A percentile compares a stretch with the other conserved stretches of the same genome.
Conservation (phyloP, 2,329 filamentous ascomycete species). For the Aspergillus versicolor region DNA sequence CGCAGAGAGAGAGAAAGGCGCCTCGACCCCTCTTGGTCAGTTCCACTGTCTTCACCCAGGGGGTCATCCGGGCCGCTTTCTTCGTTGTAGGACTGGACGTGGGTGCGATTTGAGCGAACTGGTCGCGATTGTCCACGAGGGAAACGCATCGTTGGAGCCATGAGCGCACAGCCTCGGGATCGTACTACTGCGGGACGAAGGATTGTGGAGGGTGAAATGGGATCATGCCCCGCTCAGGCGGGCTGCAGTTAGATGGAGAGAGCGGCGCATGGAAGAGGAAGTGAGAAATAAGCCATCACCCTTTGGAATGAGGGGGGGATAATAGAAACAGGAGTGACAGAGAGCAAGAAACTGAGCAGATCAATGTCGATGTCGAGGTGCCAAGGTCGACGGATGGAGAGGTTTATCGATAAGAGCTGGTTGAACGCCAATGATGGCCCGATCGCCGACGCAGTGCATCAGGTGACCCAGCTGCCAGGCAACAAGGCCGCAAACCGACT, state of each 20-base stretch:
- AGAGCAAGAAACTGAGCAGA: neutral
- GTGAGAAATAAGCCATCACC: neutral
- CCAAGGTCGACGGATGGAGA: neutral
- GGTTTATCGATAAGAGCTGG: slow-evolving; percentile 28
- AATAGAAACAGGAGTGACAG: neutral
- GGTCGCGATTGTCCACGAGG: slow-evolving; percentile 29
- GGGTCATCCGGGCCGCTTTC: slow-evolving; percentile 34
- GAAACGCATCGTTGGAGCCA: slow-evolving; percentile 28
- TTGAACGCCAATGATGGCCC: neutral
- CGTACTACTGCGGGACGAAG: slow-evolving; percentile 15
- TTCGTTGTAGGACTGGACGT: slow-evolving; percentile 40
- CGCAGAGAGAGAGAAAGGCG: slow-evolving; percentile 30
- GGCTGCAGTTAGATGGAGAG: neutral
- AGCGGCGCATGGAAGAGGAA: neutral
- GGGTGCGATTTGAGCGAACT: slow-evolving; percentile 35
- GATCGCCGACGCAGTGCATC: neutral
- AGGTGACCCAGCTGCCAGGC: slow-evolving; percentile 12
- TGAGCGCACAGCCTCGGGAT: slow-evolving; percentile 14
- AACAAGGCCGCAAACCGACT: slow-evolving; percentile 18
- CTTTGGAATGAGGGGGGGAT: neutral
- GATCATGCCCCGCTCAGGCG: slow-evolving; percentile 19
- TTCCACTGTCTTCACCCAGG: slow-evolving; percentile 14
- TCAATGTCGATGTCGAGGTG: slow-evolving; percentile 11
- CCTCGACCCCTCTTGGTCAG: slow-evolving; percentile 13
- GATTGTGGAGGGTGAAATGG: slow-evolving; percentile 3